Evolutionary conservation across 1,284 basidiomycete species (phyloP), one percentile per base, ranked within the genome.

Genomic region (Neolentinus lepideus): DNA sequence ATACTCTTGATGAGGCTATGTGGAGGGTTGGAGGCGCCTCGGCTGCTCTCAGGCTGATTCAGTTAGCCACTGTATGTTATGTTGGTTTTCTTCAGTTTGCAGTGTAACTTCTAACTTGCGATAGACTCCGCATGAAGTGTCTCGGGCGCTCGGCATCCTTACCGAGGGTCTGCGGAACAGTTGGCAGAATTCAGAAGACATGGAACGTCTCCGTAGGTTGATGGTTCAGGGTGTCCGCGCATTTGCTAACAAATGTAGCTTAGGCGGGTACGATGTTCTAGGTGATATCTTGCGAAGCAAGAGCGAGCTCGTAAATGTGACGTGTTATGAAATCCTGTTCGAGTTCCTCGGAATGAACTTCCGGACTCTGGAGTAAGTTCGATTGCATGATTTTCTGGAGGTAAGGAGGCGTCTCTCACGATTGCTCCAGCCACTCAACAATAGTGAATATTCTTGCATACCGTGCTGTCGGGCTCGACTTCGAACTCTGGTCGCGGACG

Each of bases 161-260:
- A 78, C 83, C 3, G 89, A 94, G 63, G 83, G 88, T 3, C 69
- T 96, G 36, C 81, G 82, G 58, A 85, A 89, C 61, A 91, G 84
- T 63, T 98, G 95, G 95, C 83, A 90, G 63, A 92, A 91, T 63
- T 93, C 90, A 43, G 93, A 94, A 64, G 92, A 94, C 64, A 92
- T 94, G 85, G 92, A 95, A 65, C 75, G 85, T 33, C 72, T 94
- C 48, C 83, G 91, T 90, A 64, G 65, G 85, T 75, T 11, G 19
- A 35, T 11, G 24, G 12, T 22, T 35, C 36, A 22, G 25, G 4
- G 21, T 52, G 48, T 35, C 4, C 14, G 11, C 19, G 12, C 2
- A 19, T 19, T 26, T 36, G n/a, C 50, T 52, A 2, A 14, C 24
- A 22, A 11, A 27, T 22, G 19, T n/a, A n/a, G n/a, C n/a, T 14